Conservation (phyloP, 129 eudicot genomes). For the Arctium minus region DNA sequence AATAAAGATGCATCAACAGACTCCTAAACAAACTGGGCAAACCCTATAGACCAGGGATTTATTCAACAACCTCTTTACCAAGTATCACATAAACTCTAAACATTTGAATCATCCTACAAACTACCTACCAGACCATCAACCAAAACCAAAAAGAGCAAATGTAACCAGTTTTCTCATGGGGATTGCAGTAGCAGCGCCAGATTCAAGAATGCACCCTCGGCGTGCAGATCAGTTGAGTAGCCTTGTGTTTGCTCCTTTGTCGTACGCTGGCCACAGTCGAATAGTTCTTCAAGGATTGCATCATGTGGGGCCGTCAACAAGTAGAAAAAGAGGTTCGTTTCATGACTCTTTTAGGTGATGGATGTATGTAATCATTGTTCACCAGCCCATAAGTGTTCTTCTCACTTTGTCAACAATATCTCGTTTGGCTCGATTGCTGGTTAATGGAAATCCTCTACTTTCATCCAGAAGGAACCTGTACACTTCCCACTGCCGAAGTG, state of each 20-base stretch:
- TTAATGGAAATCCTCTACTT: slow-evolving; percentile 38
- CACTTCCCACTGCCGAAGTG: slow-evolving; percentile 81
- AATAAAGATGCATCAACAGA: background rate
- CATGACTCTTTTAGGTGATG: background rate
- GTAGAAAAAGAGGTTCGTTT: background rate
- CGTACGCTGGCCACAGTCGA: background rate
- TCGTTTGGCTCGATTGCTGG: slow-evolving; percentile 39
- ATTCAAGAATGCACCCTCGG: background rate
- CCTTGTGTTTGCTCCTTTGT: background rate
- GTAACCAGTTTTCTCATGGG: background rate
- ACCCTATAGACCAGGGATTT: background rate
- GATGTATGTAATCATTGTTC: background rate
- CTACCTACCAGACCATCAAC: background rate
- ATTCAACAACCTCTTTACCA: background rate
- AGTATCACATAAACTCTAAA: background rate
- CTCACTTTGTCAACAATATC: slow-evolving; percentile 68
- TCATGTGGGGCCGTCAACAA: background rate
- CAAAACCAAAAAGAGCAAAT: background rate
- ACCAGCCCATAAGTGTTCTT: slow-evolving; percentile 85
- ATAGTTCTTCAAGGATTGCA: background rate
- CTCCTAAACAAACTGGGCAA: background rate
- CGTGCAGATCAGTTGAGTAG: background rate
- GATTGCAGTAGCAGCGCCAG: background rate
- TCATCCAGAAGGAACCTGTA: slow-evolving; percentile 82
- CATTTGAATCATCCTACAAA: background rate